Conservation (phyloP, 1,139 yeast genomes). For the Sugiyamaella paludigena region DNA sequence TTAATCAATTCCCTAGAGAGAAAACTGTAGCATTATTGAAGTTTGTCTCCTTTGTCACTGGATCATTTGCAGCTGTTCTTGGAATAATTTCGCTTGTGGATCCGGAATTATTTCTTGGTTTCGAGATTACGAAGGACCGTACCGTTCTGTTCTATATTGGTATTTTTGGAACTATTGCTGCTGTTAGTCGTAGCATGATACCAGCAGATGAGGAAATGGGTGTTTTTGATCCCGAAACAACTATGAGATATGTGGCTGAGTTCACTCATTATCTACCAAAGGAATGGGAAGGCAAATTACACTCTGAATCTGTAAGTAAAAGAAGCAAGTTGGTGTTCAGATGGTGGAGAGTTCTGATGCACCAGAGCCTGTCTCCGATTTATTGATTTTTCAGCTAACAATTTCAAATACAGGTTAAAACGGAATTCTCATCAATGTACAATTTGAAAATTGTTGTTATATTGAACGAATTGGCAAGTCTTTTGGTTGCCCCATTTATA, state of each 20-base stretch:
- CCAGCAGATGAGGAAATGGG: conserved; percentile 51
- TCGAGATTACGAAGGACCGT: conserved; percentile 78
- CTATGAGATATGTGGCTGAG: conserved; percentile 71
- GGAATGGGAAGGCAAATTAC: conserved; percentile 81
- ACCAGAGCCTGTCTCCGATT: too few relatives aligned
- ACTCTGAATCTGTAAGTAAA: conserved; percentile 49
- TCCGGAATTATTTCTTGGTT: conserved; percentile 86
- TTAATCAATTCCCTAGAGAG: conserved; percentile 91
- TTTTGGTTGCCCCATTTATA: conserved; percentile 81
- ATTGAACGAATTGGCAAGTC: conserved; percentile 72
- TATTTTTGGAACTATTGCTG: conserved; percentile 78
- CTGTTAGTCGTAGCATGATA: conserved; percentile 61
- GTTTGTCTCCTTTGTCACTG: conserved; percentile 73
- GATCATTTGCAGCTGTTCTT: conserved; percentile 85
- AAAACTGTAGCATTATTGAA: conserved; percentile 60
- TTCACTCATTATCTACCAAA: conserved; percentile 88
- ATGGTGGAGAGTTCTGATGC: too few relatives aligned
- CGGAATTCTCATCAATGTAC: conserved; percentile 76
- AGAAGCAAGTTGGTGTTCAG: conserved; percentile 4
- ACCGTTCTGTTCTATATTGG: conserved; percentile 87
- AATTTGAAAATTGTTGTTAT: conserved; percentile 72
- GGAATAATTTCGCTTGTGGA: conserved; percentile 84
- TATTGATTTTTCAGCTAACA: too few relatives aligned
- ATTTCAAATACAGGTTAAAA: conserved; percentile 56
- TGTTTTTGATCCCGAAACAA: conserved; percentile 88